Evolutionary conservation across 768 basidiomycete genomes (phyloP), one percentile per base, ranked within the genome.

Genomic region (Auriscalpium orientale): DNA sequence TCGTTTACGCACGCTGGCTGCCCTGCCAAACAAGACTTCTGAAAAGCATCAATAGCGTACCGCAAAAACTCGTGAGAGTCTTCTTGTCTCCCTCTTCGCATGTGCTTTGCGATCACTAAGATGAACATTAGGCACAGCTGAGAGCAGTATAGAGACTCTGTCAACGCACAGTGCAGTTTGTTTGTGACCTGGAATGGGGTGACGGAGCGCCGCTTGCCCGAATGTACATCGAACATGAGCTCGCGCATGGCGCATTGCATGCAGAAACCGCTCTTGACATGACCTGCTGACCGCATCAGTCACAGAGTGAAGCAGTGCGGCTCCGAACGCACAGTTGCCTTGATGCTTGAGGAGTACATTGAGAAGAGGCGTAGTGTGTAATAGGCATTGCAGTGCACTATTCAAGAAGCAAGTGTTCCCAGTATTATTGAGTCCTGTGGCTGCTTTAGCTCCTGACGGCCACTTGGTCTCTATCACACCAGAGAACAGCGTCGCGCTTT

Each of bases 41-140:
- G 97, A 52, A 98, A 71, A 28, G 86, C 88, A 65, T 99, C 97
- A 34, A 98, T 84, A 18, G 87, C 85, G 70, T 95, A 97, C 35
- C 97, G 85, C 49, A 99, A 83, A 66, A 98, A 98, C 70, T 99
- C 97, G 67, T 99, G 97, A 9, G 97, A 85, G 68, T 99, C 97
- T 67, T 99, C 97, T 69, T 99, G 97, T 62, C 92, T 76, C n/a
- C 91, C 93, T 70, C 74, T 81, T 44, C 86, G 83, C 83, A 98
- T 84, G 64, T 91, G 85, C 68, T 93, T 94, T 15, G 94, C 94
- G 57, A 98, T 94, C 8, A 76, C 93, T 98, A 58, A 49, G 35
- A 54, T 36, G 22, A 40, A 55, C 46, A 63, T 61, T 40, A 64
- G 56, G 54, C 6, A 44, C 40, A 51, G 34, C 11, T 38, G 18